Conservation (phyloP, 345 rosid species). For the Iberis pinnata region DNA sequence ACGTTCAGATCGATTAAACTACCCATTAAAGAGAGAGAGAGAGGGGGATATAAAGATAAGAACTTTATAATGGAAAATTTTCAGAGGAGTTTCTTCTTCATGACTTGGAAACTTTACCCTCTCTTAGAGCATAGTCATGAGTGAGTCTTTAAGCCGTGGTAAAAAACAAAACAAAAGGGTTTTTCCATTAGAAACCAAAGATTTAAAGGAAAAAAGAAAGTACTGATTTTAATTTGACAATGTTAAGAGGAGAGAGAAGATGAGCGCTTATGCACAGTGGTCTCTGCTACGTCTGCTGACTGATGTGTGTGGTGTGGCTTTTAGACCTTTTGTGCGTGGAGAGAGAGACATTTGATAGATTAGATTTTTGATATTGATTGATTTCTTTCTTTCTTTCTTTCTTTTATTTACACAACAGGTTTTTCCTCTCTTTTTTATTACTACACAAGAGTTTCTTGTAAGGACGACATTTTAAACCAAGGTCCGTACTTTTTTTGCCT, state of each 20-base stretch:
- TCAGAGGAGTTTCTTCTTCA: conserved; percentile 28
- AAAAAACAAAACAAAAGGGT: too few relatives aligned
- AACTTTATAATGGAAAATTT: background rate
- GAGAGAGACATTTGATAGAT: conserved; percentile 28
- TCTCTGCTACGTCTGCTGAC: conserved; percentile 35
- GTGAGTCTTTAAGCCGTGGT: conserved; percentile 26
- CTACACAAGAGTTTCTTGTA: conserved; percentile 23
- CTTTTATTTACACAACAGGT: too few relatives aligned
- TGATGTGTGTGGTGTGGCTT: conserved; percentile 31
- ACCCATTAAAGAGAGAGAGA: conserved; percentile 40
- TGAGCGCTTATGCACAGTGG: conserved; percentile 31
- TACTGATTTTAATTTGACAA: conserved; percentile 11
- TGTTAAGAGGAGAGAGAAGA: conserved; percentile 28
- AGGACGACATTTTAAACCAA: background rate
- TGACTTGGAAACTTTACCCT: conserved; percentile 22
- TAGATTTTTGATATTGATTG: conserved; percentile 18
- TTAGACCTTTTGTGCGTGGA: conserved; percentile 34
- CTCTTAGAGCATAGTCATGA: conserved; percentile 25
- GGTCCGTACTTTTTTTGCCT: background rate
- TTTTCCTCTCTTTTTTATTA: background rate
- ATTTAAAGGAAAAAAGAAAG: background rate
- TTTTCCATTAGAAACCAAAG: conserved; percentile 8
- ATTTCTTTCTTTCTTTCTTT: background rate
- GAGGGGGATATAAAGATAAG: conserved; percentile 5
- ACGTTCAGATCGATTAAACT: conserved; percentile 95